Base-by-base conservation (phyloP, 2,329 filamentous ascomycete genomes). In the Diaporthe citriasiana region DNA sequence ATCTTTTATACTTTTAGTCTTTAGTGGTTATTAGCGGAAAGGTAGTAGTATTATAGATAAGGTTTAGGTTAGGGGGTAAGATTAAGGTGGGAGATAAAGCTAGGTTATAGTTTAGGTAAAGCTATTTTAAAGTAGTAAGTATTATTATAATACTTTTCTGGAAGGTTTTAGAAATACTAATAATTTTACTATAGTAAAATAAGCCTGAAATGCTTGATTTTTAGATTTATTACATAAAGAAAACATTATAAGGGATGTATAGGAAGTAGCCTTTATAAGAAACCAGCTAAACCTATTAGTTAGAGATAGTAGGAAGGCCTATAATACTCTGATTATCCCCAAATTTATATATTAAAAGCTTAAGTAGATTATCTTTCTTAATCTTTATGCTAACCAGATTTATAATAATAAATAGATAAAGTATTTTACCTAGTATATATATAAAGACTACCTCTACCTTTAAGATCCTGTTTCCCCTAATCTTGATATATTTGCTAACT, bases 331-430 rank as follows among this genome's bases (percentile, higher is more conserved):
- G 15, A 5, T 53, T 27, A 27, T 53, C 12, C 15, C 30, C 30
- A 53, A 53, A 53, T 1, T 53, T 53, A 53, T 53, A 53, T 53
- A 53, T 53, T 27, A 53, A 19, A 53, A 53, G 12, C 13, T 53
- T 53, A 27, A 53, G 4, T 30, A 53, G 30, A 1, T 19, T 30
- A 30, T 53, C 5, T 15, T 53, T 12, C 25, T 30, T 19, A 53
- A 30, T 4, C 51, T 53, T 30, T 53, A 30, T 3, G 6, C 12
- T 17, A 17, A 30, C 4, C 30, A 53, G 17, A 30, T 53, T 17
- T 5, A 53, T 53, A 53, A 53, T 53, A 53, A 3, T 53, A 53
- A 53, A 53, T 53, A 53, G 17, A 53, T 30, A 53, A 53, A 53
- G 25, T 6, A 7, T 53, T 2, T 7, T 27, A 6, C n/a, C 8